Percentiles rank a stretch among this genome's conserved stretches.
Evolutionary conservation across 2,329 filamentous ascomycete genomes (phyloP).

Genomic region (Rutstroemia sp.): DNA sequence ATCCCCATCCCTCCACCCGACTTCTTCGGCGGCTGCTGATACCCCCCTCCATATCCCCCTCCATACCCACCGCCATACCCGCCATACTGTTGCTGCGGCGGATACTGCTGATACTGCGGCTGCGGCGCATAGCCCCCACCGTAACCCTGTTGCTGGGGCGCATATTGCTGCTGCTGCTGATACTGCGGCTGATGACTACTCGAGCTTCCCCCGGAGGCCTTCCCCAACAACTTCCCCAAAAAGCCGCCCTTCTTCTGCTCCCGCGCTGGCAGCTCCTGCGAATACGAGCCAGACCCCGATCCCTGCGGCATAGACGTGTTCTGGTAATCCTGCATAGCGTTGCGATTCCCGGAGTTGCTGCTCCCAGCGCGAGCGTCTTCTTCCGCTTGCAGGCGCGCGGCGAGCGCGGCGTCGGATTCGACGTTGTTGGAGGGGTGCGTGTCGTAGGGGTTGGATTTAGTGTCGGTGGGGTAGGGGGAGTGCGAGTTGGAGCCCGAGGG

Average conservation of each 20-base stretch:
- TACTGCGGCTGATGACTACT: constrained; percentile 27
- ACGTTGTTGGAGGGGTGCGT: constrained; percentile 1
- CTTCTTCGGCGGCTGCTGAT: constrained; percentile 22
- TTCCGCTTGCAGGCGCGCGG: constrained; percentile 73
- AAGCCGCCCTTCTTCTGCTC: constrained; percentile 36
- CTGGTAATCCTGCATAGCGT: constrained; percentile 20
- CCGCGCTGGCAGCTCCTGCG: constrained; percentile 37
- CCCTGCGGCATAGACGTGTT: constrained; percentile 25
- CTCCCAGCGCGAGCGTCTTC: constrained; percentile 56
- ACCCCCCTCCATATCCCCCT: constrained; percentile 26
- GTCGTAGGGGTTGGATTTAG: constrained; percentile 67
- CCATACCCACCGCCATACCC: constrained; percentile 31
- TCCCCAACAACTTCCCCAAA: constrained; percentile 44
- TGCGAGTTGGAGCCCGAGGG: constrained; percentile 1
- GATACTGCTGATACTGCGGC: constrained; percentile 29
- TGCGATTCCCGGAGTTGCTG: constrained; percentile 7
- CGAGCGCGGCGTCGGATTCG: constrained; percentile 67
- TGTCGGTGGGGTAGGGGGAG: constrained; percentile 31
- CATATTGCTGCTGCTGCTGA: constrained; percentile 14
- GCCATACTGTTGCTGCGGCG: constrained; percentile 28
- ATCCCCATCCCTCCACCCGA: constrained; percentile 44
- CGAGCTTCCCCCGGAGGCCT: constrained; percentile 11
- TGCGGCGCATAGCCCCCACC: constrained; percentile 11
- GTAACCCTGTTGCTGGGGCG: constrained; percentile 7
- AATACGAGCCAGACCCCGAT: background rate